Evolutionary conservation across 2,329 filamentous ascomycete species (phyloP).

Genomic region (Dissoconium aciculare): DNA sequence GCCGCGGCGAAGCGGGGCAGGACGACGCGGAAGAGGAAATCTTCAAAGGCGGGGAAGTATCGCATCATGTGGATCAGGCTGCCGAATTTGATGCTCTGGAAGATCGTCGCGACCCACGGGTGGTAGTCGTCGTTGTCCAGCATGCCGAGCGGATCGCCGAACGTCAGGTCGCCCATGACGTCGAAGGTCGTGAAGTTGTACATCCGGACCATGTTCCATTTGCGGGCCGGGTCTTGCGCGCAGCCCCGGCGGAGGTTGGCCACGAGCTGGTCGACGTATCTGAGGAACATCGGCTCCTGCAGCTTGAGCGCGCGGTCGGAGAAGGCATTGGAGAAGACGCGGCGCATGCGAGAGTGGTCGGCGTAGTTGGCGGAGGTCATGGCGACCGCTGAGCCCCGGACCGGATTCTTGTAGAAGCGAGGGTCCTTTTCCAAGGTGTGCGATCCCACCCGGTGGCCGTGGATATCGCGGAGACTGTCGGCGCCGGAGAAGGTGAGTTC

Average conservation of each 20-base stretch:
- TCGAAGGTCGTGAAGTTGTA: constrained; percentile 21
- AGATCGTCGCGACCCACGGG: constrained; percentile 19
- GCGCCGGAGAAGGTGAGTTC: constrained; percentile 32
- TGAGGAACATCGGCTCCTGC: constrained; percentile 27
- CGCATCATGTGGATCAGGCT: constrained; percentile 6
- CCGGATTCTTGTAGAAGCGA: constrained; percentile 17
- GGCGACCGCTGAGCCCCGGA: background rate
- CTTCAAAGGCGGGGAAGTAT: constrained; percentile 4
- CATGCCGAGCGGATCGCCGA: constrained; percentile 22
- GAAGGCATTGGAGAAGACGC: constrained; percentile 29
- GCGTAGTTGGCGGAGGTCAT: constrained; percentile 18
- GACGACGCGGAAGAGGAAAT: constrained; percentile 3
- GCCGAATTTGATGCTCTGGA: constrained; percentile 5
- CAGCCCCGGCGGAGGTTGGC: constrained; percentile 23
- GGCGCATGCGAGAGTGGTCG: constrained; percentile 26
- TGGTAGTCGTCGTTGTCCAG: constrained; percentile 23
- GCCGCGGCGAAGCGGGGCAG: constrained; percentile 3
- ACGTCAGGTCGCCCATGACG: constrained; percentile 21
- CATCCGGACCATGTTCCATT: constrained; percentile 17
- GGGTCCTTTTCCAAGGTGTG: constrained; percentile 4
- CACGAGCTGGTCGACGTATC: constrained; percentile 29
- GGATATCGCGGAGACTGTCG: constrained; percentile 31
- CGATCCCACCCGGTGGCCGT: constrained; percentile 19
- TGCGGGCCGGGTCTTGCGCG: constrained; percentile 10
- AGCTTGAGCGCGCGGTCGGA: constrained; percentile 26